Evolutionary conservation across 345 rosid species (phyloP).

Genomic region (Dovyalis caffra): DNA sequence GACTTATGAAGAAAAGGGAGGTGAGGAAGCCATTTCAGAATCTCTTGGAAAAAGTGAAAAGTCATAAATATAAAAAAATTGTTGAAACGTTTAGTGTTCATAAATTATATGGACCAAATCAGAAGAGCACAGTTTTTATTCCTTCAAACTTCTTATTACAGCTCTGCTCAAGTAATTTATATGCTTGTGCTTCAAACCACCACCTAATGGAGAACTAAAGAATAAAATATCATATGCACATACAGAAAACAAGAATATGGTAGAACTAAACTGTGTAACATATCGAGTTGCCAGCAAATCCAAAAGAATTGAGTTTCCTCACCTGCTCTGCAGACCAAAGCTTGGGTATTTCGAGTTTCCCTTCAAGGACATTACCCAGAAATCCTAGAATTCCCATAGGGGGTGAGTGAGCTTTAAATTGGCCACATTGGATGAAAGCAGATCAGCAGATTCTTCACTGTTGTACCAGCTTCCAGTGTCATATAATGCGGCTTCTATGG

Average conservation of each 20-base stretch:
- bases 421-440: conserved; percentile 64
- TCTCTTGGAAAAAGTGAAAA: neutral
- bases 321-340: conserved; percentile 98
- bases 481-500: conserved; percentile 73
- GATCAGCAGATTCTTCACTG: conserved; percentile 35
- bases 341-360: conserved; percentile 72
- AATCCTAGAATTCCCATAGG: conserved; percentile 50
- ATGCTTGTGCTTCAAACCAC: neutral
- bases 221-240: neutral
- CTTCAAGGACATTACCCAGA: conserved; percentile 70
- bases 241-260: neutral
- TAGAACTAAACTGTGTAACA: neutral
- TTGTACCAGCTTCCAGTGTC: conserved; percentile 67
- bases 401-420: conserved; percentile 47
- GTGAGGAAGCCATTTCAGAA: neutral
- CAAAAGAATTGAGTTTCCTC: conserved; percentile 31
- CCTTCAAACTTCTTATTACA: neutral
- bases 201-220: neutral
- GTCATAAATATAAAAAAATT: neutral
- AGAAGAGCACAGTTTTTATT: neutral
- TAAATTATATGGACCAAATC: neutral
- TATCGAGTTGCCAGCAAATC: neutral
- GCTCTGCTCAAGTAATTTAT: neutral
- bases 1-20: neutral
- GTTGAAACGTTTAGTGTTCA: neutral